Conservation (phyloP, 2,329 filamentous ascomycete genomes). For the Fusarium palustre region DNA sequence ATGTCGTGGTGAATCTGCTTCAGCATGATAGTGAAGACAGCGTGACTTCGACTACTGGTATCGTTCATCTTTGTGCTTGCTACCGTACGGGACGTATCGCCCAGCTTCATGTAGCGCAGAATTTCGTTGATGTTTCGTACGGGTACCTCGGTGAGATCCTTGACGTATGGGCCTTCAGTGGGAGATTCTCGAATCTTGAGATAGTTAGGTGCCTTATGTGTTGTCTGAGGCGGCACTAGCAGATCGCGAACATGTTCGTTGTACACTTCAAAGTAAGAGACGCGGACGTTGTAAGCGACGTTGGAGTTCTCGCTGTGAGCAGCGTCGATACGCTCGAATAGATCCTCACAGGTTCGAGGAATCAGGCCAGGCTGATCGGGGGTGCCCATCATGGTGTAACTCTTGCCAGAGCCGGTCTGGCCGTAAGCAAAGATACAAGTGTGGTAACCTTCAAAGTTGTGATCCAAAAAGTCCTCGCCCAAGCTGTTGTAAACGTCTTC, state of each 20-base stretch:
- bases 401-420: slow-evolving; percentile 97
- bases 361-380: slow-evolving; percentile 90
- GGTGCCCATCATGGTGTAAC: slow-evolving; percentile 97
- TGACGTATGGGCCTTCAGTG: slow-evolving; percentile 94
- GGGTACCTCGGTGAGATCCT: slow-evolving; percentile 93
- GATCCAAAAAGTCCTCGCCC: slow-evolving; percentile 96
- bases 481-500: slow-evolving; percentile 94
- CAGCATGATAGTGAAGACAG: slow-evolving; percentile 97
- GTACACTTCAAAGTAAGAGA: slow-evolving; percentile 99
- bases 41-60: slow-evolving; percentile 94
- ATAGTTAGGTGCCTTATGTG: slow-evolving; percentile 84
- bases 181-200: slow-evolving; percentile 97
- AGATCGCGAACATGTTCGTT: slow-evolving; percentile 98
- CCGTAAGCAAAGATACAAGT: slow-evolving; percentile 99
- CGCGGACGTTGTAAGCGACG: slow-evolving; percentile 95
- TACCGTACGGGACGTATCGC: slow-evolving; percentile 86
- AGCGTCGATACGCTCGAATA: slow-evolving; percentile 91
- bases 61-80: slow-evolving; percentile 99
- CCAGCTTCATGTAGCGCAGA: slow-evolving; percentile 88
- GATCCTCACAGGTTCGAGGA: slow-evolving; percentile 92
- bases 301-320: slow-evolving; percentile 83
- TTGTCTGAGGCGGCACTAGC: slow-evolving; percentile 76
- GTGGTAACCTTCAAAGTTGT: slow-evolving; percentile 99
- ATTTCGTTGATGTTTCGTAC: slow-evolving; percentile 90
- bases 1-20: slow-evolving; percentile 99